Evolutionary conservation across 306 rosid genomes (phyloP), one percentile per base, ranked within the genome.

Genomic region (Hylodesmum podocarpum): DNA sequence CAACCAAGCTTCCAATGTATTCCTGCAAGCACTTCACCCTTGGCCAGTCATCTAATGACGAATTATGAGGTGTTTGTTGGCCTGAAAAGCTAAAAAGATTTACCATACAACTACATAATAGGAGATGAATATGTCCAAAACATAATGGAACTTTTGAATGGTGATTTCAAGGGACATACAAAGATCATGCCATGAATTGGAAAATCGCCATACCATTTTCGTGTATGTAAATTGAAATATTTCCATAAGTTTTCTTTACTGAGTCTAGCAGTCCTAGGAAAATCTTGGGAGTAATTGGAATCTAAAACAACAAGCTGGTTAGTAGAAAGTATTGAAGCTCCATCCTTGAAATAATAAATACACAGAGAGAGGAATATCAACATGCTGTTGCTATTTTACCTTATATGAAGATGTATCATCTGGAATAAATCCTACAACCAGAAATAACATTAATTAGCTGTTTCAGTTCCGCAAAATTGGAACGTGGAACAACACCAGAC

Each of bases 21-120:
- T 54, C 83, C 0, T 75, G 66, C 78, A 93, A 25, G 57, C 57
- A 89, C 29, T 85, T 64, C 64, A 89, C 86, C 72, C 97, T 81
- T 1, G 88, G 8, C 80, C 76, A 73, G 63, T 93, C 98, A 34
- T 84, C 72, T 75, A 91, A 80, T 11, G 89, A 73, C 14, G 90
- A 88, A 84, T 81, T 85, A 2, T 83, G 78, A 12, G 1, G 61
- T 64, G 89, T 88, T 66, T 18, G 27, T 66, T 88, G 87, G 8
- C 97, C 91, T 89, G 81, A 27, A 55, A 75, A 70, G 5, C 3
- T 64, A 44, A 64, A 50, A 8, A 41, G 2, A 41, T 27, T 40
- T 50, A 37, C 16, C 55, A 69, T 41, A 16, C 33, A 5, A 59
- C 59, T 50, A 14, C 11, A 27, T 65, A 47, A 57, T 22, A 33